A percentile compares a stretch with the other conserved stretches of the same genome.
Evolutionary conservation across 2,329 filamentous ascomycete species (phyloP).

Genomic region (Laburnicola sp.): DNA sequence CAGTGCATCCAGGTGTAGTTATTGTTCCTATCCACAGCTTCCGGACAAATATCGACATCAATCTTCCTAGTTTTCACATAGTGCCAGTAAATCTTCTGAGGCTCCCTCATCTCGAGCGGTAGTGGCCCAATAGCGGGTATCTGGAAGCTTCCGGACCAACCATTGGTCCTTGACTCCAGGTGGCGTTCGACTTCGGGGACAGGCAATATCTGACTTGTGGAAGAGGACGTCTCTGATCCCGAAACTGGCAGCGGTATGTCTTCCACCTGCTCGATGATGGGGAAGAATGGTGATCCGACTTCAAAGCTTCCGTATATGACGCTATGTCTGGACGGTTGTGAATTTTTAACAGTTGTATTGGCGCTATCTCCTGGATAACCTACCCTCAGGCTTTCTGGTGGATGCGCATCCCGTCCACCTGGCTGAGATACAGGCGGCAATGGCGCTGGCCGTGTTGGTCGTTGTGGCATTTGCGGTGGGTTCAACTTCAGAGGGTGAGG

Average conservation of each 20-base stretch:
- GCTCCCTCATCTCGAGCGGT: constrained; percentile 1
- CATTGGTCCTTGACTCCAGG: too few relatives aligned
- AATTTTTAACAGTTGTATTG: not conserved
- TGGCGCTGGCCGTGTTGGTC: not conserved
- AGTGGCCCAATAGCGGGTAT: not conserved
- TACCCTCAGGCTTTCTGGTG: too few relatives aligned
- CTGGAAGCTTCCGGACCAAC: not conserved
- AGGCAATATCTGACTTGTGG: not conserved
- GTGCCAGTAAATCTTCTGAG: not conserved
- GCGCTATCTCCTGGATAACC: not conserved
- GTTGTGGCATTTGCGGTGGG: not conserved
- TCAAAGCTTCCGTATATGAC: not conserved
- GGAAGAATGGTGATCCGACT: not conserved
- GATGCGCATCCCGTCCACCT: not conserved
- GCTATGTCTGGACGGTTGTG: not conserved
- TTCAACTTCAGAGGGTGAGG: not conserved
- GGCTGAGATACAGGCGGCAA: not conserved
- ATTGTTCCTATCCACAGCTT: not conserved
- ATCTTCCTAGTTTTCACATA: not conserved
- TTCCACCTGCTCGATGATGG: not conserved
- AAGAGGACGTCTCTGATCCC: not conserved
- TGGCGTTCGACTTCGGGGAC: not conserved
- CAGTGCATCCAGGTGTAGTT: constrained; percentile 14
- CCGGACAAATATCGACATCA: not conserved
- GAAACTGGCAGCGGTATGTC: not conserved